A percentile compares a stretch with the other conserved stretches of the same genome.
Evolutionary conservation across 2,329 filamentous ascomycete genomes (phyloP).

Genomic region (Clonostachys rosea): DNA sequence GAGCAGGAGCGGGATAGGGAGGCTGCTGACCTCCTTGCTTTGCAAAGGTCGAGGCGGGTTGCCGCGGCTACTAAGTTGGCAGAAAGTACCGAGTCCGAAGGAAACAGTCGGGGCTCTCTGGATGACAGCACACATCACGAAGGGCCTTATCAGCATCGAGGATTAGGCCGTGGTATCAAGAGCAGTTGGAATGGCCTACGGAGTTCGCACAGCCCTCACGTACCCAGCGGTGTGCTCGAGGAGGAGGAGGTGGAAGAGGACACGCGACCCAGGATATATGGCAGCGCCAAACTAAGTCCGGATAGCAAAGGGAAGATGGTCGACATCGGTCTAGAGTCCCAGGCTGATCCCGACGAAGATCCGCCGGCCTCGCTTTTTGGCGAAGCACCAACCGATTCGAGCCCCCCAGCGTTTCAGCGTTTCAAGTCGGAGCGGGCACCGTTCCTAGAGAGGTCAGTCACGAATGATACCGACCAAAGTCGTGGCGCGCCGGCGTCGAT

Average conservation of each 20-base stretch:
- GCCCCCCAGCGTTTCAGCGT: slow-evolving; percentile 58
- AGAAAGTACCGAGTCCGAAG: slow-evolving; percentile 78
- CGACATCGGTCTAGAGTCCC: slow-evolving; percentile 77
- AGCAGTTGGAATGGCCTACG: slow-evolving; percentile 61
- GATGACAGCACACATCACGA: slow-evolving; percentile 20
- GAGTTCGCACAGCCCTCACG: slow-evolving; percentile 23
- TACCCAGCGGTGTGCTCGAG: slow-evolving; percentile 19
- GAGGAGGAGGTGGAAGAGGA: slow-evolving; percentile 38
- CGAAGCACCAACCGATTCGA: slow-evolving; percentile 38
- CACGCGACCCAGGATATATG: slow-evolving; percentile 9
- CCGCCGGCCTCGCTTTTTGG: slow-evolving; percentile 56
- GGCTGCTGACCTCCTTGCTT: slow-evolving; percentile 87
- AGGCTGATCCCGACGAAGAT: slow-evolving; percentile 50
- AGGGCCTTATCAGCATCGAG: slow-evolving; percentile 38
- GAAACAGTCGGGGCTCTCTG: slow-evolving; percentile 29
- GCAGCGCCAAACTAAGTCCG: slow-evolving; percentile 11
- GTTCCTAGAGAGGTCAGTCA: slow-evolving; percentile 32
- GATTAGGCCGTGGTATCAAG: slow-evolving; percentile 48
- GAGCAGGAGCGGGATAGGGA: slow-evolving; percentile 87
- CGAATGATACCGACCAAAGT: slow-evolving; percentile 41
- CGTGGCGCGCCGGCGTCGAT: slow-evolving; percentile 23
- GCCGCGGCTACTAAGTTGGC: slow-evolving; percentile 80
- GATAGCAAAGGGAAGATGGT: slow-evolving; percentile 65
- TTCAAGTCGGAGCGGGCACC: slow-evolving; percentile 40
- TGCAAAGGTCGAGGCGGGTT: slow-evolving; percentile 84